Percentiles rank a stretch among this genome's conserved stretches.
Conservation (phyloP, 768 basidiomycete genomes). For the Leccinum fibrillosum region DNA sequence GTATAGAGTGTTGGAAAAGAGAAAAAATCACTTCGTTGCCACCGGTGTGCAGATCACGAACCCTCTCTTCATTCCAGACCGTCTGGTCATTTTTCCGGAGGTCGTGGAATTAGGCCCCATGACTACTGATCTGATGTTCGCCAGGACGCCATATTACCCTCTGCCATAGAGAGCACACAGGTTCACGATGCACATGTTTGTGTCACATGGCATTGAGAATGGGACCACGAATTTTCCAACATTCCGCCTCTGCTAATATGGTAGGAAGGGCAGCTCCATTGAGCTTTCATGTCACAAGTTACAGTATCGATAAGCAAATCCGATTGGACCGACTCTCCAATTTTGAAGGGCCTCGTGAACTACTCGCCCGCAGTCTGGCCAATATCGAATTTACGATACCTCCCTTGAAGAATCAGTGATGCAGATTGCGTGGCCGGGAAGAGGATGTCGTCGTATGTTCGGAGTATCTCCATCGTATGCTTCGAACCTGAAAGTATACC, state of each 20-base stretch:
- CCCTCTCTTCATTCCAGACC: background rate
- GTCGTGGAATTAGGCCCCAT: background rate
- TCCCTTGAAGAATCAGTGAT: slow-evolving; percentile 62
- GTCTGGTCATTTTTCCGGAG: background rate
- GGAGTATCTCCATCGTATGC: background rate
- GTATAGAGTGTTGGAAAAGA: background rate
- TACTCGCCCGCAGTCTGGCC: slow-evolving; percentile 38
- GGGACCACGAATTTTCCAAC: too few relatives aligned
- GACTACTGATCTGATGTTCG: background rate
- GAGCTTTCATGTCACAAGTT: background rate
- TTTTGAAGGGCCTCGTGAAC: slow-evolving; percentile 40
- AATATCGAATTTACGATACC: slow-evolving; percentile 41
- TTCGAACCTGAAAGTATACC: slow-evolving; percentile 28
- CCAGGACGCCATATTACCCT: background rate
- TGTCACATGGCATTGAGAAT: background rate
- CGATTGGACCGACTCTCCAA: slow-evolving; percentile 26
- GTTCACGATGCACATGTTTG: background rate
- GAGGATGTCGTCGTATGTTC: slow-evolving; percentile 32
- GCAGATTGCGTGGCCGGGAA: slow-evolving; percentile 56
- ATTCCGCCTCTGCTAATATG: too few relatives aligned
- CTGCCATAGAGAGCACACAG: background rate
- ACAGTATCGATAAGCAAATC: background rate
- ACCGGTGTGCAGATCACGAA: background rate
- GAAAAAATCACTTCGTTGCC: background rate
- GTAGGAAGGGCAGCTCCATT: background rate